phyloP scores from a whole-genome alignment of 495 filamentous ascomycete species.

The Penicillium pulvis region DNA sequence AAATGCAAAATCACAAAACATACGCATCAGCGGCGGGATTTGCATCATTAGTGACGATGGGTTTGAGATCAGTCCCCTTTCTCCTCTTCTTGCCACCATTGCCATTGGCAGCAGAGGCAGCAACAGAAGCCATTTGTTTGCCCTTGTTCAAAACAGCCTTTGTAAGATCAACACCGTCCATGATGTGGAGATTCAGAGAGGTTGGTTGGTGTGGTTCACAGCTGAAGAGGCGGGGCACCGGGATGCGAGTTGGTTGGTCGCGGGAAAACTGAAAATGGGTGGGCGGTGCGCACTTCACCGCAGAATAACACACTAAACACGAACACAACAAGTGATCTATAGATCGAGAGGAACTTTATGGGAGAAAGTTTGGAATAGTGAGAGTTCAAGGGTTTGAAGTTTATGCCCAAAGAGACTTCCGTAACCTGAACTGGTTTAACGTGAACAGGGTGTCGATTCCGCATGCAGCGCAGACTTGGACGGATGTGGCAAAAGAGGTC shows the following conservation, averaged over 20 bases:
- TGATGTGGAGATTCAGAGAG: constrained; percentile 40
- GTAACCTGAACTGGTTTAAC: neutral
- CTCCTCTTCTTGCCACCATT: constrained; percentile 79
- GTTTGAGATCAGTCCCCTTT: constrained; percentile 82
- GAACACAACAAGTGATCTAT: neutral
- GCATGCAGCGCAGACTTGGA: neutral
- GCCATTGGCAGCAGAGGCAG: constrained; percentile 63
- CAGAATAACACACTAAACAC: neutral
- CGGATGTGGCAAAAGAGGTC: constrained; percentile 6
- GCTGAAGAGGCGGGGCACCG: constrained; percentile 30
- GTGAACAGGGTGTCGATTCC: neutral
- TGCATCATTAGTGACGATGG: constrained; percentile 83
- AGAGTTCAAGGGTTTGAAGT: neutral
- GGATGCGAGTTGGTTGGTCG: constrained; percentile 25
- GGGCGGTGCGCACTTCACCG: constrained; percentile 15
- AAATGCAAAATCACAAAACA: constrained; percentile 25
- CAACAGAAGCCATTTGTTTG: constrained; percentile 68
- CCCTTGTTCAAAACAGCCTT: constrained; percentile 77
- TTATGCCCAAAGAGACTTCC: neutral
- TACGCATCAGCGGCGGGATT: constrained; percentile 56
- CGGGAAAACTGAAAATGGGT: constrained; percentile 14
- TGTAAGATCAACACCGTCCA: constrained; percentile 76
- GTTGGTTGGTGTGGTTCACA: constrained; percentile 10
- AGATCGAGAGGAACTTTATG: no score
- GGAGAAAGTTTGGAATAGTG: neutral